A percentile compares a stretch with the other conserved stretches of the same genome.
These are phyloP conservation scores for Metahyphopichia silvanorum DNA, from an alignment of 805 yeast species.

Conservation along the genomic window DNA sequence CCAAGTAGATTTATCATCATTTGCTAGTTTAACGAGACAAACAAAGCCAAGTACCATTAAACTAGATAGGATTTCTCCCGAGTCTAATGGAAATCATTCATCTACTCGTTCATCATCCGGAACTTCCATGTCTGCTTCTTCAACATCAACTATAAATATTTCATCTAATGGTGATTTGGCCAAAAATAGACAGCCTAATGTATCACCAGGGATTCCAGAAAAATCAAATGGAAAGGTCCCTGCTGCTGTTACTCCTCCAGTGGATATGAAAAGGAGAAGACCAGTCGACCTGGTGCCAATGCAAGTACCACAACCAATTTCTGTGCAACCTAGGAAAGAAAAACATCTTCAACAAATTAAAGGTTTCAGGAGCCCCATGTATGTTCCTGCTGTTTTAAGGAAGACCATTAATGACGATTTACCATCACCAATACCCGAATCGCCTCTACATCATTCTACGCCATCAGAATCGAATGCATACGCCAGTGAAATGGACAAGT, in stretches of 20 bases:
- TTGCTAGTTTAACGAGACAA: conserved; percentile 44
- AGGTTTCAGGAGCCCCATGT: conserved; percentile 81
- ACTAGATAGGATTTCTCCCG: conserved; percentile 1
- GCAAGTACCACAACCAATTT: conserved; percentile 7
- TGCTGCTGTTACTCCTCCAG: conserved; percentile 24
- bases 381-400: conserved; percentile 81
- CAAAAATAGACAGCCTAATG: background rate
- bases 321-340: conserved; percentile 5
- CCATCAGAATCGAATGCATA: background rate
- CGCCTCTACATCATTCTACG: conserved; percentile 2
- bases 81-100: background rate
- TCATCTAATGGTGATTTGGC: background rate
- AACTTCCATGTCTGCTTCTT: background rate
- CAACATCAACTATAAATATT: background rate
- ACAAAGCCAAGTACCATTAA: conserved; percentile 19
- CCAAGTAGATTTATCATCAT: conserved; percentile 41
- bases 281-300: background rate
- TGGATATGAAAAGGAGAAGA: conserved; percentile 18
- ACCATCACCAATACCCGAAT: conserved; percentile 1
- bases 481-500: background rate
- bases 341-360: conserved; percentile 63
- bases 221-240: conserved; percentile 8
- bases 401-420: conserved; percentile 27
- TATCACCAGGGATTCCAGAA: background rate
- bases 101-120: conserved; percentile 1